Evolutionary conservation across 805 yeast genomes (phyloP).

Genomic region (Cyberlindnera subsufficiens): DNA sequence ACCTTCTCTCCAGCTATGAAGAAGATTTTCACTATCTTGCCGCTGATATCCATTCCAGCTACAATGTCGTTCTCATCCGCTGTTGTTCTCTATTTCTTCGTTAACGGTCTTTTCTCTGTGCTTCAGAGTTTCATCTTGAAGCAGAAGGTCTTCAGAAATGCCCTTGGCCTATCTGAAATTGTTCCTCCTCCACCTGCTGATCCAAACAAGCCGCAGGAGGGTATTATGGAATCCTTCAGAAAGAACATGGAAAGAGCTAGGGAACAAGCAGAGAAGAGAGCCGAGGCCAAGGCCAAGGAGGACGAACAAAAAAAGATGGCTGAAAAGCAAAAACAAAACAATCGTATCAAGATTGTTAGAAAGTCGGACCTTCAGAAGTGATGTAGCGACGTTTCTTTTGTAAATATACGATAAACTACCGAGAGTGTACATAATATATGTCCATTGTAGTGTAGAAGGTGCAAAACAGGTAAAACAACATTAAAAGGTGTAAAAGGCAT

Average conservation of each 20-base stretch:
- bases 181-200: constrained; percentile 43
- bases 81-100: constrained; percentile 78
- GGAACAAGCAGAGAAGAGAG: constrained; percentile 33
- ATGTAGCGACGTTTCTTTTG: background rate
- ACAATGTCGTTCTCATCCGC: constrained; percentile 85
- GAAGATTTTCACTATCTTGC: constrained; percentile 65
- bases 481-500: too few relatives aligned
- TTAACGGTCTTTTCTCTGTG: constrained; percentile 71
- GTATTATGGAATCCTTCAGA: constrained; percentile 31
- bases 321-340: constrained; percentile 25
- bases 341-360: constrained; percentile 21
- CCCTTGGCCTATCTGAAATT: constrained; percentile 55
- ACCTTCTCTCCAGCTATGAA: constrained; percentile 59
- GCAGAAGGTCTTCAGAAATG: constrained; percentile 49
- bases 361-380: constrained; percentile 13
- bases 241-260: constrained; percentile 35
- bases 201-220: constrained; percentile 27
- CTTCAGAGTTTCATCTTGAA: constrained; percentile 66
- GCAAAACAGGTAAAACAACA: background rate
- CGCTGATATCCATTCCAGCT: constrained; percentile 79
- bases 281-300: constrained; percentile 29
- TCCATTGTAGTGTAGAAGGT: background rate
- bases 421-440: background rate
- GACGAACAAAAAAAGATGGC: constrained; percentile 26
- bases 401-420: background rate